Base-by-base conservation (phyloP, 2,329 filamentous ascomycete species). In the Didymella sp. region DNA sequence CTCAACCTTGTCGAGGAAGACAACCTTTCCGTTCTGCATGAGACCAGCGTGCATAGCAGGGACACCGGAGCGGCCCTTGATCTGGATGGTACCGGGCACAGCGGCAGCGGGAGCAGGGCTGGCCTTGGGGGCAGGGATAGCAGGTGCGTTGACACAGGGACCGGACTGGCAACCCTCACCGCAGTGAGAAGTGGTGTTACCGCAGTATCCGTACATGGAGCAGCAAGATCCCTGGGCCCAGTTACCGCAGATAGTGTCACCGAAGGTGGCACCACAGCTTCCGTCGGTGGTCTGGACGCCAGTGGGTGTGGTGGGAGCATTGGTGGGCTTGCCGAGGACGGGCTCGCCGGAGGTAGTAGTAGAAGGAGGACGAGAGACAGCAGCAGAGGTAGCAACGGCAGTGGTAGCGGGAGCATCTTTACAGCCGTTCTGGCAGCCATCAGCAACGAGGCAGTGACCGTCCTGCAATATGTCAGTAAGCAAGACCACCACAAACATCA, bases 1-100 rank as follows among this genome's bases (percentile, higher is more conserved):
- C 69, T 87, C 85, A 27, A 87, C 78, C 69, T 87, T 88, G 77
- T 87, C 85, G 15, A 87, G 73, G 73, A 87, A 87, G 33, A 85
- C 78, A 11, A 87, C 84, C 48, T 79, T 78, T 22, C 85, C 84
- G 64, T 87, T 86, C 13, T 79, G 82, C 76, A 87, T 78, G 21
- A 87, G 77, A 63, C 79, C 83, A 60, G 84, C 85, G 64, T 86
- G 84, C 85, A 87, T 87, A 15, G 80, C 84, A 37, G 85, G 84
- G n/a, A 87, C 85, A 62, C 85, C 85, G 49, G 83, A 84, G 55
- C 80, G 74, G 17, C 84, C 85, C 51, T 83, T 77, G 31, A 84
- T 70, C 2, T 73, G 72, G 63, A 86, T 81, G 31, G 72, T 73
- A 28, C 81, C 82, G 30, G 78, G 77, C 44, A 79, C 80, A 13